Evolutionary conservation across 176 grass and related monocot species (phyloP), one percentile per base, ranked within the genome.

Genomic region (Chloris gayana): DNA sequence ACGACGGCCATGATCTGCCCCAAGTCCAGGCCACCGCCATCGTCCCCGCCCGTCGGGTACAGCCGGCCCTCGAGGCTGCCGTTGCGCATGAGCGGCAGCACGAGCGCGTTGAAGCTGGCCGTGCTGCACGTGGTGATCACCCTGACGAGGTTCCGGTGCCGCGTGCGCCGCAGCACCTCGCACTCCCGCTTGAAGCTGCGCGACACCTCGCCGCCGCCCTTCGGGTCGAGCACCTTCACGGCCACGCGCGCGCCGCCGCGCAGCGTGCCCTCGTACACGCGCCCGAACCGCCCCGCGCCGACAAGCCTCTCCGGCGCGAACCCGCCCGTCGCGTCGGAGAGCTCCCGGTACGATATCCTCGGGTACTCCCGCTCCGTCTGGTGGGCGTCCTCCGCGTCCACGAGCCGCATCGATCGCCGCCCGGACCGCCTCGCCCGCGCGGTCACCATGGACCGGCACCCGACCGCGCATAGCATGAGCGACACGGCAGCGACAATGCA

Each of bases 91-190:
- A 97, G 79, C 7, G 93, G 93, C 6, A 97, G 93, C 54, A 97
- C 90, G 71, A 97, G 82, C 19, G 90, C 90, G 76, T 97, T 92
- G 77, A 97, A 97, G 18, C 89, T 78, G 15, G 72, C 90, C 53
- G 77, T 88, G 85, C 90, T 93, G 87, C 93, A 97, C 19, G 93
- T 92, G 53, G 93, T 97, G 71, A 93, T 97, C 57, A 93, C 93
- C 68, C 93, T 76, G 9, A 97, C 83, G 15, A 97, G 80, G 76
- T 97, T 97, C 71, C 79, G 82, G 85, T 97, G 93, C 31, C 93
- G 87, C 0, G 88, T 93, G 69, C 80, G 82, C 26, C 74, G 84
- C 15, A 93, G 90, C 67, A 93, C 90, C 70, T 97, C 87, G 67
- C 93, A 97, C 70, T 97, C 93, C 74, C 93, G 35, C 90, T 91